Percentiles rank a stretch among this genome's conserved stretches.
These are phyloP conservation scores for Phaseolus coccineus DNA, from an alignment of 331 rosid genomes.

Conservation along the genomic window DNA sequence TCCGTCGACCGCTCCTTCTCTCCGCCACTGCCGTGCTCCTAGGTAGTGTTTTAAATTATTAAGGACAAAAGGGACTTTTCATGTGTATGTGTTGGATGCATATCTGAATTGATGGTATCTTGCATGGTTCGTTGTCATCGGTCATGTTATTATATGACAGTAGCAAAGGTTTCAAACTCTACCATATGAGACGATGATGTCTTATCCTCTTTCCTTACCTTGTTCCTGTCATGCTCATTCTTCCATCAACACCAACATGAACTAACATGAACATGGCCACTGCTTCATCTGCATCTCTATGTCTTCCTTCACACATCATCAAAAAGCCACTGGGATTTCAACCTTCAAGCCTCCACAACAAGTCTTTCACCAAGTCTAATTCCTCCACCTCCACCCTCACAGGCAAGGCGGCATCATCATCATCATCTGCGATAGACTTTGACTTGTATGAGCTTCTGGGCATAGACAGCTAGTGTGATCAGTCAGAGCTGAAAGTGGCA, in stretches of 20 bases:
- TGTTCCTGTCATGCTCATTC: conserved; percentile 36
- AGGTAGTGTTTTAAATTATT: no score
- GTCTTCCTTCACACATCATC: conserved; percentile 49
- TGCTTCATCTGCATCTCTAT: conserved; percentile 38
- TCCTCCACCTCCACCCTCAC: conserved; percentile 20
- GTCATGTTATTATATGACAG: background rate
- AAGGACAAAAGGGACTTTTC: no score
- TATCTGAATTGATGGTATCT: conserved; percentile 15
- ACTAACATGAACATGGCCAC: conserved; percentile 32
- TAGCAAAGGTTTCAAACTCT: background rate
- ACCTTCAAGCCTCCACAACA: conserved; percentile 22
- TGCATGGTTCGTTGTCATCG: background rate
- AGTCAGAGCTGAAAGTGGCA: conserved; percentile 67
- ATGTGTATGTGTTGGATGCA: no score
- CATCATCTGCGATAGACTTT: conserved; percentile 50
- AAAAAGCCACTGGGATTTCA: conserved; percentile 7
- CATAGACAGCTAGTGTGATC: conserved; percentile 69
- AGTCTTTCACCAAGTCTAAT: conserved; percentile 39
- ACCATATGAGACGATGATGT: background rate
- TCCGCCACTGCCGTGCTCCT: no score
- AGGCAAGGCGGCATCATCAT: conserved; percentile 56
- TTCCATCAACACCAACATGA: background rate
- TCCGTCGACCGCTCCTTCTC: no score
- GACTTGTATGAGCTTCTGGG: conserved; percentile 93
- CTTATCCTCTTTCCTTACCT: conserved; percentile 41